Evolutionary conservation across 306 rosid genomes (phyloP).

Genomic region (Carpinus viminea): DNA sequence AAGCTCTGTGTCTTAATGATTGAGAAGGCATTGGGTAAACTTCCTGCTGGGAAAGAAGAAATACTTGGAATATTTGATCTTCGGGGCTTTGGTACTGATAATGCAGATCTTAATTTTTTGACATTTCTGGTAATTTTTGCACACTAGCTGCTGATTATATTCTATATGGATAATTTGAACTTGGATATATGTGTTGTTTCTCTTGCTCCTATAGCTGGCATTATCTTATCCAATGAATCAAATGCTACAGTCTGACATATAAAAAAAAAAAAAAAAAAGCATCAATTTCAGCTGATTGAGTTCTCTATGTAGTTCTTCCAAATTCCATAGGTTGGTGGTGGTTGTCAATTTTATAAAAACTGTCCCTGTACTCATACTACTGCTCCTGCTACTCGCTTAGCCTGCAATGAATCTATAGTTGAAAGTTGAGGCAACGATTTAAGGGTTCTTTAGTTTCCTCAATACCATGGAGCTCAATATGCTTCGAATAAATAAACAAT

Average conservation of each 20-base stretch:
- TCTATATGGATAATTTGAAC: slow-evolving; percentile 14
- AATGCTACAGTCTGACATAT: neutral
- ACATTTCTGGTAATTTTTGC: slow-evolving; percentile 67
- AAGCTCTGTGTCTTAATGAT: slow-evolving; percentile 72
- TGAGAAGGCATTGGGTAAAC: slow-evolving; percentile 78
- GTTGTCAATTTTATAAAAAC: neutral
- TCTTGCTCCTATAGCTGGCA: neutral
- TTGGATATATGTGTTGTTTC: slow-evolving; percentile 10
- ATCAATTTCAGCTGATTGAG: neutral
- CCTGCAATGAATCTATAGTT: neutral
- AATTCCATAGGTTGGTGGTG: neutral
- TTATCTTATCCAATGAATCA: neutral
- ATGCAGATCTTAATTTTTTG: slow-evolving; percentile 73
- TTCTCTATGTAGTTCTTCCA: slow-evolving; percentile 2
- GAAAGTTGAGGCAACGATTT: neutral
- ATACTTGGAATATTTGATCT: slow-evolving; percentile 81
- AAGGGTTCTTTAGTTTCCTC: neutral
- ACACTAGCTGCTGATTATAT: slow-evolving; percentile 17
- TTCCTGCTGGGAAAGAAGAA: slow-evolving; percentile 72
- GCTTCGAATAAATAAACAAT: neutral
- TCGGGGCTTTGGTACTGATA: slow-evolving; percentile 66
- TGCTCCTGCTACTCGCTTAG: neutral
- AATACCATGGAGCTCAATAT: neutral
- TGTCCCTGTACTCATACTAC: neutral
- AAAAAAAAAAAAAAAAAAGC: neutral